Conservation (phyloP, 2,329 filamentous ascomycete species). For the Aureobasidium vineae region DNA sequence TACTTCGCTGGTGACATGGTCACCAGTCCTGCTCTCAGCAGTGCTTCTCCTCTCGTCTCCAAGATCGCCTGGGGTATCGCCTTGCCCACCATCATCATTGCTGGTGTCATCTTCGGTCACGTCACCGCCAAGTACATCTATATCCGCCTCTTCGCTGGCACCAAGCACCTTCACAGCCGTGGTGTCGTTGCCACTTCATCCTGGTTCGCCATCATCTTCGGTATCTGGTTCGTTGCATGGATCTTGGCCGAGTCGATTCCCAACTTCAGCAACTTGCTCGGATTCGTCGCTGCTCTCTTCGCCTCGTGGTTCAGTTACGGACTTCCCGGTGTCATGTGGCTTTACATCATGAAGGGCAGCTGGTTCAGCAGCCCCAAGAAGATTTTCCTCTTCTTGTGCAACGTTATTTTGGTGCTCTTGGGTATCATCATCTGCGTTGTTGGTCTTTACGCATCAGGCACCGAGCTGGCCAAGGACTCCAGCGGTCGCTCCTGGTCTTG, state of each 20-base stretch:
- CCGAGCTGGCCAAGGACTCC: constrained; percentile 16
- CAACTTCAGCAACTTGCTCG: constrained; percentile 27
- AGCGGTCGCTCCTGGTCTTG: constrained; percentile 24
- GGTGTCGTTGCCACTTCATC: constrained; percentile 47
- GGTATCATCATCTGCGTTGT: constrained; percentile 36
- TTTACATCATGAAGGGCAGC: constrained; percentile 47
- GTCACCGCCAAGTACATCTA: constrained; percentile 66
- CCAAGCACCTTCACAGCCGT: constrained; percentile 46
- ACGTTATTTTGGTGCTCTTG: constrained; percentile 41
- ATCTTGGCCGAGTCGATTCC: constrained; percentile 58
- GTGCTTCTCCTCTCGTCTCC: constrained; percentile 53
- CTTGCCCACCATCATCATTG: constrained; percentile 67
- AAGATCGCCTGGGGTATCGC: constrained; percentile 69
- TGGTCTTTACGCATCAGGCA: constrained; percentile 31
- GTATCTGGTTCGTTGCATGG: constrained; percentile 61
- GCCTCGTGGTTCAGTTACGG: constrained; percentile 59
- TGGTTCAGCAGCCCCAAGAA: constrained; percentile 46
- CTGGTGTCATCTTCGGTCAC: constrained; percentile 68
- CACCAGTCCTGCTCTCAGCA: constrained; percentile 63
- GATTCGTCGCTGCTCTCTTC: constrained; percentile 56
- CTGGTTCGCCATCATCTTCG: constrained; percentile 59
- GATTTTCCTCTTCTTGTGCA: constrained; percentile 44
- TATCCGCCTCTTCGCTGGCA: constrained; percentile 61
- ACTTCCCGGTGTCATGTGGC: constrained; percentile 34
- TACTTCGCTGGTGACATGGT: constrained; percentile 61